Evolutionary conservation across 768 basidiomycete genomes (phyloP).

Genomic region (Podaxis carcinomalis): DNA sequence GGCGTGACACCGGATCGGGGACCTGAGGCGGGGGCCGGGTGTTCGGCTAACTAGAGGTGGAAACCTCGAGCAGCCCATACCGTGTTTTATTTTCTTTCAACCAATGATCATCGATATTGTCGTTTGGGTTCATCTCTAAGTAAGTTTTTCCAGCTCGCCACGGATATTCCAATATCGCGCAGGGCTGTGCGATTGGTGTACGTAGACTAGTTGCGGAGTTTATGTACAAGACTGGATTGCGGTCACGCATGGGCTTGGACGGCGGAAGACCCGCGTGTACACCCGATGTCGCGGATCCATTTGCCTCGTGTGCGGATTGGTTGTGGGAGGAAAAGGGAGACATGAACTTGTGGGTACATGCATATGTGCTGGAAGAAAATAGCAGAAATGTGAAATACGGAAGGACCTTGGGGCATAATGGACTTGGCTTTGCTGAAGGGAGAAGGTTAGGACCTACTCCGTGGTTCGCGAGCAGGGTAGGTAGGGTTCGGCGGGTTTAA

Average conservation of each 20-base stretch:
- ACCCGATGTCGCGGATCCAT: not conserved
- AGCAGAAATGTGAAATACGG: not conserved
- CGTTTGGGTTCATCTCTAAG: not conserved
- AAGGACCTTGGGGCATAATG: not conserved
- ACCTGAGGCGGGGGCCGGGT: not conserved
- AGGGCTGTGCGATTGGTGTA: not conserved
- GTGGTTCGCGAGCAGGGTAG: not conserved
- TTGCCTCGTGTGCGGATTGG: not conserved
- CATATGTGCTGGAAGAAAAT: not conserved
- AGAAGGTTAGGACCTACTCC: not conserved
- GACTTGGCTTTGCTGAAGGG: not conserved
- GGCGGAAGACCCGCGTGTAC: not conserved
- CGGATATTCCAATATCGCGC: not conserved
- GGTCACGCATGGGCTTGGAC: not conserved
- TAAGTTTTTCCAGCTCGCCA: not conserved
- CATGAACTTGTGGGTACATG: not conserved
- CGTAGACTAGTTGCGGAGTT: not conserved
- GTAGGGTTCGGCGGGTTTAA: not conserved
- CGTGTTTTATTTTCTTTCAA: not conserved
- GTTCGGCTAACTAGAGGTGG: not conserved
- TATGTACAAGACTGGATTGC: not conserved
- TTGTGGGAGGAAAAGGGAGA: not conserved
- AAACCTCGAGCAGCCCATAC: not conserved
- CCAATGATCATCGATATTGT: not conserved
- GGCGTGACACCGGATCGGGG: not conserved